Evolutionary conservation across 2,329 filamentous ascomycete species (phyloP), one percentile per base, ranked within the genome.

Genomic region (Huntiella decipiens): DNA sequence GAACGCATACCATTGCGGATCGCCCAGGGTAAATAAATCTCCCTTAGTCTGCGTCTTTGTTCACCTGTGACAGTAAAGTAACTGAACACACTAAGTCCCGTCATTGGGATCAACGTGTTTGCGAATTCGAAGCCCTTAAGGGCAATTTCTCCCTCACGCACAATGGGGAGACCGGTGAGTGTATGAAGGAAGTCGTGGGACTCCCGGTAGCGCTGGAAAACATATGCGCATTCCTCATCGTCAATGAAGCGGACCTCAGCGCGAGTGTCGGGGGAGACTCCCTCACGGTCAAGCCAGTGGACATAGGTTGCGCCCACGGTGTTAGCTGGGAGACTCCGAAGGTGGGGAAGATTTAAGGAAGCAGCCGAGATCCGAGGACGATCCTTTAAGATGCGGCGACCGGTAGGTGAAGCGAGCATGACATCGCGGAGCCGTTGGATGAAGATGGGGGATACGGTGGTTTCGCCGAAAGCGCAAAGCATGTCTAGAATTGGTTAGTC

Each of bases 141-240:
- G n/a, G 88, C 91, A 10, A 98, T 73, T 66, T 98, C 91, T 19
- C 91, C 91, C 66, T 98, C 91, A n/a, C 86, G 73, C 52, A 94
- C 80, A 37, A 92, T 75, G 0, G 91, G 91, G 41, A 98, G 64
- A 0, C 88, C 88, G 0, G 87, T 94, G 44, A 98, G 68, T 0
- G 91, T 88, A 61, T 98, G 91, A 65, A 92, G 95, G 63, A 98
- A 95, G 60, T 98, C 91, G 61, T 98, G 91, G 53, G 82, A 93
- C 63, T 98, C 91, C 51, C 91, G 78, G 62, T 98, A 98, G 45
- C 91, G 77, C 66, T 96, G 91, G 82, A 98, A 92, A 13, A 96
- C 91, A 65, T 96, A 98, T 33, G 91, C 91, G 60, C 87, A 93
- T 63, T 98, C 91, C 54, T 82, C 79, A 58, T 96, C 79, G 61